Percentiles rank a stretch among this genome's conserved stretches.
phyloP scores from a whole-genome alignment of 176 grass and related monocot genomes.

The barley (Hordeum vulgare) region MorexV3_pseudomolecules_assembly NC_058524.1:67151056-67151555 shows the following conservation, averaged over 20 bases:
- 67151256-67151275: neutral
- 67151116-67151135: too few relatives aligned
- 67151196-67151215: neutral
- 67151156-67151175: too few relatives aligned
- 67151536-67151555: slow-evolving; percentile 40
- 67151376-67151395: neutral
- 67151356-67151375: neutral
- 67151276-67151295: slow-evolving; percentile 1
- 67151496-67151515: neutral
- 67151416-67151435: slow-evolving; percentile 30
- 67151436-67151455: slow-evolving; percentile 45
- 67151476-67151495: neutral
- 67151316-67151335: neutral
- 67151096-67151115: too few relatives aligned
- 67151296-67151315: neutral
- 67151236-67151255: neutral
- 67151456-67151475: slow-evolving; percentile 16
- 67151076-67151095: too few relatives aligned
- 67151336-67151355: neutral
- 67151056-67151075: too few relatives aligned
- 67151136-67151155: too few relatives aligned
- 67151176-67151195: neutral
- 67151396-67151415: neutral
- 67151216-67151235: neutral
- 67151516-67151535: slow-evolving; percentile 1